Conservation (phyloP, 331 rosid genomes). For the Rosa hybrid region DNA sequence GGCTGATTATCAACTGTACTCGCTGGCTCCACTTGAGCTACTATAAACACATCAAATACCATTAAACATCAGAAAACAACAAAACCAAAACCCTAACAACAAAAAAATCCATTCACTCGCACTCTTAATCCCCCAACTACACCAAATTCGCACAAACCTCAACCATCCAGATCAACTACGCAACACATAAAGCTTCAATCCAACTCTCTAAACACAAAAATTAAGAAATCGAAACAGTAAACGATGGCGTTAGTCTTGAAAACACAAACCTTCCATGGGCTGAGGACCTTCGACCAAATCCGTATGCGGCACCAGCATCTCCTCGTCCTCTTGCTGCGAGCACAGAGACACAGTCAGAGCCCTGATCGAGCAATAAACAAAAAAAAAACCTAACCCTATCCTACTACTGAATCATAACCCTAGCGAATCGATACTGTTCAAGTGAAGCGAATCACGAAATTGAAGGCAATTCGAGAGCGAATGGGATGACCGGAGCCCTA, state of each 20-base stretch:
- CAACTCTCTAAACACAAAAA: constrained; percentile 15
- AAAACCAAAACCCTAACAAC: constrained; percentile 11
- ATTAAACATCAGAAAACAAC: constrained; percentile 3
- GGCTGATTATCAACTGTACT: constrained; percentile 50
- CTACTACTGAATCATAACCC: constrained; percentile 46
- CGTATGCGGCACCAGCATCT: constrained; percentile 56
- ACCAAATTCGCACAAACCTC: neutral
- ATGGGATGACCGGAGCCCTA: constrained; percentile 18
- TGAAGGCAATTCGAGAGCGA: constrained; percentile 23
- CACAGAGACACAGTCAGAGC: constrained; percentile 27
- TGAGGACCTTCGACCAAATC: constrained; percentile 56
- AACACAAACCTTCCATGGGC: constrained; percentile 50
- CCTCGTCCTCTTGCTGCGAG: constrained; percentile 53
- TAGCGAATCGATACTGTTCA: constrained; percentile 27
- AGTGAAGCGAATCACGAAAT: constrained; percentile 15
- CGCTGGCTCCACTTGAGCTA: constrained; percentile 49
- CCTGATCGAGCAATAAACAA: constrained; percentile 15
- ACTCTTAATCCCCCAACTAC: neutral
- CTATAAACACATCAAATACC: constrained; percentile 19
- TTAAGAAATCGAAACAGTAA: constrained; percentile 8
- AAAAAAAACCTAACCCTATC: constrained; percentile 35
- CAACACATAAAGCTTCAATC: constrained; percentile 18
- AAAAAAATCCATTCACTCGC: constrained; percentile 14
- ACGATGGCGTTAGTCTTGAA: neutral
- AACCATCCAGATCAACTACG: constrained; percentile 19